Conservation (phyloP, 2,329 filamentous ascomycete species). For the Cladophialophora yegresii region DNA sequence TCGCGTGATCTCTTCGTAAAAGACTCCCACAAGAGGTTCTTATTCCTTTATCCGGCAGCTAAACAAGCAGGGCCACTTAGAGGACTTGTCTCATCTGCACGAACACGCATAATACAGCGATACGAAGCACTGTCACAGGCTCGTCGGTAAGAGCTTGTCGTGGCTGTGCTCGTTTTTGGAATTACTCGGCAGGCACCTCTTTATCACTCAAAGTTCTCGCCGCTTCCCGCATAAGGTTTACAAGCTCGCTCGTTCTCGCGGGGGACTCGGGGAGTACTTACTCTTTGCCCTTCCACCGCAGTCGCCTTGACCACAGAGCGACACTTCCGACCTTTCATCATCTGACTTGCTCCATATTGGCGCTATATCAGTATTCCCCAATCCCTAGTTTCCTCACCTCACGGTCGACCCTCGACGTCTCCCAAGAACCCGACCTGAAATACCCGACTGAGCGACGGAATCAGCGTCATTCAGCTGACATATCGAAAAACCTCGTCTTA, state of each 20-base stretch:
- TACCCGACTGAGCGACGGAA: conserved; percentile 5
- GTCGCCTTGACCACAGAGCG: background rate
- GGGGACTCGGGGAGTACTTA: background rate
- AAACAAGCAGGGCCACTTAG: background rate
- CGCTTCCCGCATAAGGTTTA: conserved; percentile 13
- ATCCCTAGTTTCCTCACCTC: background rate
- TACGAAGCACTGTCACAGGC: conserved; percentile 1
- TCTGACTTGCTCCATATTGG: background rate
- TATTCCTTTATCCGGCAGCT: conserved; percentile 3
- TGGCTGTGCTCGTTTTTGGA: conserved; percentile 14
- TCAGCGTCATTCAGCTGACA: background rate
- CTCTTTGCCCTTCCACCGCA: background rate
- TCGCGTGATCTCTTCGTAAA: conserved; percentile 18
- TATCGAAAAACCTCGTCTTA: background rate
- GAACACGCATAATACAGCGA: conserved; percentile 10
- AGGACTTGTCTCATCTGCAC: conserved; percentile 2
- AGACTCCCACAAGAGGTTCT: background rate
- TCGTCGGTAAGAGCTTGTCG: background rate
- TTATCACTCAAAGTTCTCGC: conserved; percentile 10
- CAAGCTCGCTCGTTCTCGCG: background rate
- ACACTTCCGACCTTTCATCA: background rate
- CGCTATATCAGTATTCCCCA: background rate
- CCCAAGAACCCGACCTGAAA: background rate
- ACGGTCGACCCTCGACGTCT: background rate
- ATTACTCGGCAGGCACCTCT: conserved; percentile 8